Conservation (phyloP, 352 stramenopile species). For the Globisporangium cylindrosporum region DNA sequence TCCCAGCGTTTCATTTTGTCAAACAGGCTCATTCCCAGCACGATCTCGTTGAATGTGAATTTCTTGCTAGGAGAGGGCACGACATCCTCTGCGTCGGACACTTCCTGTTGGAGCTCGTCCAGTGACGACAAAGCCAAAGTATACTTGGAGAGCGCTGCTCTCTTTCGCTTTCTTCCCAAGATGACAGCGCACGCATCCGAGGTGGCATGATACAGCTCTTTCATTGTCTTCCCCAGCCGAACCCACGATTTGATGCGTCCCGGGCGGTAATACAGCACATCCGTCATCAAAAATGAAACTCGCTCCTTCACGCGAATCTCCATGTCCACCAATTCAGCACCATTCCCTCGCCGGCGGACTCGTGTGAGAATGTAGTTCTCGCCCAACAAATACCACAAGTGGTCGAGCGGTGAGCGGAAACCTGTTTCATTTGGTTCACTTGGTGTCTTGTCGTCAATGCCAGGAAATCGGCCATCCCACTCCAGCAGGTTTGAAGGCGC, state of each 20-base stretch:
- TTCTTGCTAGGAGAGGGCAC: background rate
- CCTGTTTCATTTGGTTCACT: background rate
- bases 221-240: slow-evolving; percentile 60
- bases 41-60: slow-evolving; percentile 36
- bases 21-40: slow-evolving; percentile 45
- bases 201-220: slow-evolving; percentile 61
- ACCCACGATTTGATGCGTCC: slow-evolving; percentile 66
- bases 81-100: background rate
- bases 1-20: slow-evolving; percentile 58
- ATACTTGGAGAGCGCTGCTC: slow-evolving; percentile 38
- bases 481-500: slow-evolving; percentile 36
- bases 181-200: slow-evolving; percentile 60
- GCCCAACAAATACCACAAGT: slow-evolving; percentile 73
- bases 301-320: slow-evolving; percentile 56
- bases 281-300: slow-evolving; percentile 52
- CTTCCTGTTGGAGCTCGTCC: background rate
- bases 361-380: slow-evolving; percentile 69
- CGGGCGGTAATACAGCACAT: slow-evolving; percentile 60
- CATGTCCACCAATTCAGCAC: slow-evolving; percentile 56
- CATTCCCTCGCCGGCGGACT: slow-evolving; percentile 55
- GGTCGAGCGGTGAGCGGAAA: slow-evolving; percentile 23
- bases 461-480: slow-evolving; percentile 18
- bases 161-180: slow-evolving; percentile 39
- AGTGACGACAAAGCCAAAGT: slow-evolving; percentile 13
- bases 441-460: background rate